Conservation (phyloP, 768 basidiomycete genomes). For the Kwoniella sp. region DNA sequence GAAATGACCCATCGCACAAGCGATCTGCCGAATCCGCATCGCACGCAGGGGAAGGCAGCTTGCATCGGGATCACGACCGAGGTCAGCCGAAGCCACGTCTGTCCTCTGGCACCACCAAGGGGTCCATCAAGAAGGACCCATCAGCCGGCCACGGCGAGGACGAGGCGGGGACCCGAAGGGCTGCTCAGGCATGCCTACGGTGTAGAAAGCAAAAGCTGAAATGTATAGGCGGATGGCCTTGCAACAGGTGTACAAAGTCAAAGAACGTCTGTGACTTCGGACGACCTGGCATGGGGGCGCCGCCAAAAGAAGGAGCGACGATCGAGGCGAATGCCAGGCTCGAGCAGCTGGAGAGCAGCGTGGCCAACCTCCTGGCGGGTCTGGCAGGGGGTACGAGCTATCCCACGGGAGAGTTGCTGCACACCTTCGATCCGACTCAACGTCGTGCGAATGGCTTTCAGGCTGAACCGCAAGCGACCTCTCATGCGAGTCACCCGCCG, state of each 20-base stretch:
- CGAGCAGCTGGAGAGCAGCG: slow-evolving; percentile 33
- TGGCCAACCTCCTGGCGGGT: slow-evolving; percentile 31
- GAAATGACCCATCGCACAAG: too few relatives aligned
- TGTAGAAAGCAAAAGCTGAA: slow-evolving; percentile 31
- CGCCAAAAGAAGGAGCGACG: not conserved
- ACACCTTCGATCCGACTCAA: slow-evolving; percentile 12
- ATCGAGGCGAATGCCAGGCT: slow-evolving; percentile 21
- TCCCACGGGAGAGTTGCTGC: slow-evolving; percentile 16
- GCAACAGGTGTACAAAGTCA: slow-evolving; percentile 20
- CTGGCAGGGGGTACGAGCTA: slow-evolving; percentile 16
- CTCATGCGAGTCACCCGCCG: not conserved
- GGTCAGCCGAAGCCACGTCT: not conserved
- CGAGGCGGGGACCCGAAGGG: slow-evolving; percentile 4
- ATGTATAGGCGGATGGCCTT: slow-evolving; percentile 33
- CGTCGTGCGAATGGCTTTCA: slow-evolving; percentile 1
- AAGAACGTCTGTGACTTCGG: slow-evolving; percentile 28
- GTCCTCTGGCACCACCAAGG: not conserved
- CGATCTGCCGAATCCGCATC: too few relatives aligned
- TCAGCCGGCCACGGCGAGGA: not conserved
- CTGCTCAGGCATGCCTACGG: slow-evolving; percentile 30
- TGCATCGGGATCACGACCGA: slow-evolving; percentile 1
- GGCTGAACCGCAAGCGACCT: not conserved
- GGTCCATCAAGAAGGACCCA: not conserved
- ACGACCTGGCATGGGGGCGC: slow-evolving; percentile 2
- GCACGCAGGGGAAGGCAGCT: too few relatives aligned